Base-by-base conservation (phyloP, 176 grass and related monocot species). In the Canna indica region DNA sequence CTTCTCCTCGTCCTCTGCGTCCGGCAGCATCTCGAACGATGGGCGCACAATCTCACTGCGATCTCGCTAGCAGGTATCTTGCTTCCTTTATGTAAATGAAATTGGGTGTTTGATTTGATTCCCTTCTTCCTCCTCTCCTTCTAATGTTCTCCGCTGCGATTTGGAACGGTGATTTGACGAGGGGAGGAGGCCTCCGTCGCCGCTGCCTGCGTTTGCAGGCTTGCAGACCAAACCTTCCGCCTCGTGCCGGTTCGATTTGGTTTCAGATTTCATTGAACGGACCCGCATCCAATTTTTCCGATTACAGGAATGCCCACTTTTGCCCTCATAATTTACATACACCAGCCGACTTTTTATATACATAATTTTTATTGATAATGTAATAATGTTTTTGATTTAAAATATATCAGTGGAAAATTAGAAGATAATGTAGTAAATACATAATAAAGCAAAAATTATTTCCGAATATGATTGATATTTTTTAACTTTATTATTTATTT, bases 1-100 rank as follows among this genome's bases (percentile, higher is more conserved):
- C 73, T 90, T 88, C 82, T 93, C 94, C 89, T 97, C 94, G 18
- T 93, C 94, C 64, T 97, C 82, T 69, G 72, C 77, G 41, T 81
- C 84, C 59, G 83, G 79, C 54, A 75, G 80, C 94, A 97, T 90
- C 89, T 77, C 38, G 38, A 47, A 30, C 27, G 41, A 33, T 14
- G 34, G 20, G 33, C 63, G 34, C n/a, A 16, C 35, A 20, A 66
- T 66, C 63, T 66, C 34, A 11, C 50, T 18, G 17, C 50, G 50
- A 24, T 54, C 22, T 54, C 50, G 4, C 20, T 54, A n/a, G n/a
- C n/a, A n/a, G n/a, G n/a, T n/a, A 16, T 54, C 22, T n/a, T 54
- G n/a, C 18, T 24, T 22, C 63, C 8, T 16, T 34, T 7, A n/a
- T n/a, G n/a, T n/a, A n/a, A 62, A 32, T 33, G 59, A 5, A 62